phyloP scores from a whole-genome alignment of 2,329 filamentous ascomycete species.

The Colletotrichum tabaci region DNA sequence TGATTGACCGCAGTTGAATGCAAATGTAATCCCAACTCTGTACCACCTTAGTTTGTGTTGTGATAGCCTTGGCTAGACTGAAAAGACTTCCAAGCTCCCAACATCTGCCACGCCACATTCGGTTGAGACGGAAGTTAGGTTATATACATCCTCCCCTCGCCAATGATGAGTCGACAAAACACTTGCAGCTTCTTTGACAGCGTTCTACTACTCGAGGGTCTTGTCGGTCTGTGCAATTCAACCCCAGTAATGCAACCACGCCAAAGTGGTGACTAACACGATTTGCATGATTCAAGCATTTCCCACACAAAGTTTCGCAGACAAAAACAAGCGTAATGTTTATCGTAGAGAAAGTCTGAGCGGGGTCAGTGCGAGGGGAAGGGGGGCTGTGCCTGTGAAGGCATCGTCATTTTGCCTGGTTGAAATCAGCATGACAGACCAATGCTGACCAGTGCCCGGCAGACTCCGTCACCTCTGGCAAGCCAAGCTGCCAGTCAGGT shows the following conservation, averaged over 20 bases:
- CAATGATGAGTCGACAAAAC: no score
- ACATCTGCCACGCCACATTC: no score
- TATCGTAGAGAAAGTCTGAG: neutral
- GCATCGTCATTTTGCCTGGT: neutral
- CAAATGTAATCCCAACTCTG: no score
- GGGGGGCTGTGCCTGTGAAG: neutral
- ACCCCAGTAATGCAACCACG: no score
- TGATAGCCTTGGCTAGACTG: no score
- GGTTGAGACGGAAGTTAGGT: no score
- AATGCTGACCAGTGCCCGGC: neutral
- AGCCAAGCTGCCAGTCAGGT: slow-evolving; percentile 1
- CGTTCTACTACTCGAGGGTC: neutral
- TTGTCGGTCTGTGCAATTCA: no score
- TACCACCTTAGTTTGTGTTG: no score
- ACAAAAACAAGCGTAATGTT: neutral
- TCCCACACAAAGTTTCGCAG: no score
- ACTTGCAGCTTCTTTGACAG: neutral
- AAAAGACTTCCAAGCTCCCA: no score
- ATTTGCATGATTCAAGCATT: neutral
- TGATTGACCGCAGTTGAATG: no score
- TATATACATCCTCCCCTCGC: no score
- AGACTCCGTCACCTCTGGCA: neutral
- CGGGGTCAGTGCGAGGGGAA: neutral
- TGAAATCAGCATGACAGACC: neutral
- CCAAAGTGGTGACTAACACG: neutral